These are phyloP conservation scores for Clathrus columnatus DNA, from an alignment of 768 basidiomycete species.

Conservation along the genomic window DNA sequence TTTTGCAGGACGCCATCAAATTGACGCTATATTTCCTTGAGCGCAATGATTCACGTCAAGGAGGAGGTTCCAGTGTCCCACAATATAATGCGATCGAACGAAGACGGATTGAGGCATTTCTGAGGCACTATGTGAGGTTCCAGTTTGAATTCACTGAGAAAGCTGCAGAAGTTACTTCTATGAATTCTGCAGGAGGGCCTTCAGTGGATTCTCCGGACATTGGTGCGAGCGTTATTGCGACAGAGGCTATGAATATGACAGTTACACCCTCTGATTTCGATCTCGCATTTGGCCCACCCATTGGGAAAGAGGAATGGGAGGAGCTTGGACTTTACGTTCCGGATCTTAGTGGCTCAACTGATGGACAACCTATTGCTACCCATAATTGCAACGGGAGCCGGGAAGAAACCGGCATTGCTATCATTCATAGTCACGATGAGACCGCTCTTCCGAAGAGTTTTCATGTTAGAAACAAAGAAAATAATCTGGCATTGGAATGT, in stretches of 20 bases:
- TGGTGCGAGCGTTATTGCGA: not conserved
- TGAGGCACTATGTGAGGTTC: slow-evolving; percentile 75
- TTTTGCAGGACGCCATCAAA: slow-evolving; percentile 84
- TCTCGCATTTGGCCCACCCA: slow-evolving; percentile 45
- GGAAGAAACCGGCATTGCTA: slow-evolving; percentile 18
- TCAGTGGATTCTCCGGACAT: no score
- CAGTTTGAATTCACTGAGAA: slow-evolving; percentile 57
- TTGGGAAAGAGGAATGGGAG: slow-evolving; percentile 27
- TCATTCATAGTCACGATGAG: no score
- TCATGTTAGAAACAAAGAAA: no score
- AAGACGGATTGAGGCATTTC: slow-evolving; percentile 73
- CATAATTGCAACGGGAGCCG: slow-evolving; percentile 7
- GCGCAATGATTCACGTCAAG: slow-evolving; percentile 49
- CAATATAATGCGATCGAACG: slow-evolving; percentile 72
- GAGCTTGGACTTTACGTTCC: slow-evolving; percentile 21
- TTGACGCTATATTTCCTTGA: slow-evolving; percentile 89
- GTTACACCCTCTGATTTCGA: slow-evolving; percentile 42
- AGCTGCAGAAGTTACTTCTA: slow-evolving; percentile 29
- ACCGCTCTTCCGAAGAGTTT: no score
- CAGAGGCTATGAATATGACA: not conserved
- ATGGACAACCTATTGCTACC: no score
- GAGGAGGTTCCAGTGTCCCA: slow-evolving; percentile 11
- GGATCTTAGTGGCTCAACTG: slow-evolving; percentile 13
- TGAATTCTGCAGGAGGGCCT: not conserved
- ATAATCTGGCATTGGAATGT: not conserved